Evolutionary conservation across 179 eudicot species (phyloP), one percentile per base, ranked within the genome.

Genomic region (Amaranthus tricolor): DNA sequence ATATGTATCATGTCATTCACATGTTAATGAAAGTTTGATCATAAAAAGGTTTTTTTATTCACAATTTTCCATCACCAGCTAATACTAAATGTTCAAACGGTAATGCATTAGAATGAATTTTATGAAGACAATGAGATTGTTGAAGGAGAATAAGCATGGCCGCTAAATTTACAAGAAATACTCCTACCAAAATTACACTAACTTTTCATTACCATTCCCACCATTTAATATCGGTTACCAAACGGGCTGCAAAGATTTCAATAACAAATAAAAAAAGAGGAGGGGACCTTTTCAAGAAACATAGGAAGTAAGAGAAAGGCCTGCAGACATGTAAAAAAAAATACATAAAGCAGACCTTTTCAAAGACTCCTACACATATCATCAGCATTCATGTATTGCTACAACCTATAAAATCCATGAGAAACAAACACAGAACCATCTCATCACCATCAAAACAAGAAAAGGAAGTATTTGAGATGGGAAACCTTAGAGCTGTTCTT

Each of bases 381-480:
- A 9, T 24, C 21, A 45, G 52, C 31, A 69, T 49, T 5, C 72
- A 71, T 60, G 64, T n/a, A 24, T 69, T 24, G 55, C 60, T 70
- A 62, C 16, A 31, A 71, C 68, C 81, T 78, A 78, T 78, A 78
- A 75, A 78, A 71, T 69, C 7, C 21, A 66, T 79, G 53, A 66
- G n/a, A 77, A 13, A 68, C 48, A 52, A 59, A 62, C 49, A 64
- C 0, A 75, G 14, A 67, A 70, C 21, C 75, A 69, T 67, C 71
- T 70, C 21, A 66, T 70, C n/a, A 66, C 20, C 31, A 51, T 20
- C 62, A 19, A 61, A 60, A 73, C 11, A 20, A 71, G n/a, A 6
- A 31, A 4, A 1, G 21, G 11, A 57, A 71, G 12, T 64, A 54
- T 71, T 44, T 45, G 79, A 76, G 69, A 81, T 84, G 89, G 83